phyloP scores from a whole-genome alignment of 768 basidiomycete species.

The Lactarius deliciosus region DNA sequence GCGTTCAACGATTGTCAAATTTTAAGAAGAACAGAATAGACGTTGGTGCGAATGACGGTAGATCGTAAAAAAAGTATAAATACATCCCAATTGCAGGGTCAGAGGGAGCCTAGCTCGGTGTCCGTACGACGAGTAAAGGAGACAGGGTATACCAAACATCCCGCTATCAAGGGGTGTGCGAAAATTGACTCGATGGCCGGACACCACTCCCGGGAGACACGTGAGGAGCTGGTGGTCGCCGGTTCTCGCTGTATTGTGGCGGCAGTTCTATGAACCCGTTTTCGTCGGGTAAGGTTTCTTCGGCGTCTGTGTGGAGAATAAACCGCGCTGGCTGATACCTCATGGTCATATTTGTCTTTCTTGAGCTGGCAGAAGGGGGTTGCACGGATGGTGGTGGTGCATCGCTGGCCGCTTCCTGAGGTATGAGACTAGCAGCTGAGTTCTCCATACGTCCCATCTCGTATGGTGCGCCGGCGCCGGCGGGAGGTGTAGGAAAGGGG shows the following conservation, averaged over 20 bases:
- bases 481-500: slow-evolving; percentile 4
- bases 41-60: not conserved
- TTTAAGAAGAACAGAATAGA: not conserved
- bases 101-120: not conserved
- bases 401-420: not conserved
- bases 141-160: not conserved
- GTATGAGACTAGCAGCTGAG: slow-evolving; percentile 4
- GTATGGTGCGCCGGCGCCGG: not conserved
- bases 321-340: slow-evolving; percentile 5
- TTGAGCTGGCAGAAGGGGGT: not conserved
- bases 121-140: not conserved
- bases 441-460: slow-evolving; percentile 9
- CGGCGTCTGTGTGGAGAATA: slow-evolving; percentile 66
- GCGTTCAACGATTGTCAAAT: not conserved
- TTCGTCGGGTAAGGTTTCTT: slow-evolving; percentile 50
- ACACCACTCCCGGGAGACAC: not conserved
- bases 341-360: slow-evolving; percentile 3
- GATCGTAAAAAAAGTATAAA: not conserved
- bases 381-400: not conserved
- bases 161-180: not conserved
- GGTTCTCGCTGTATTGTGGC: slow-evolving; percentile 64
- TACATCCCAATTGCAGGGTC: not conserved
- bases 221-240: slow-evolving; percentile 30
- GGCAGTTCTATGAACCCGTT: slow-evolving; percentile 70
- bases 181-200: not conserved